Evolutionary conservation across 2,329 filamentous ascomycete species (phyloP).

Genomic region (Zarea fungicola): DNA sequence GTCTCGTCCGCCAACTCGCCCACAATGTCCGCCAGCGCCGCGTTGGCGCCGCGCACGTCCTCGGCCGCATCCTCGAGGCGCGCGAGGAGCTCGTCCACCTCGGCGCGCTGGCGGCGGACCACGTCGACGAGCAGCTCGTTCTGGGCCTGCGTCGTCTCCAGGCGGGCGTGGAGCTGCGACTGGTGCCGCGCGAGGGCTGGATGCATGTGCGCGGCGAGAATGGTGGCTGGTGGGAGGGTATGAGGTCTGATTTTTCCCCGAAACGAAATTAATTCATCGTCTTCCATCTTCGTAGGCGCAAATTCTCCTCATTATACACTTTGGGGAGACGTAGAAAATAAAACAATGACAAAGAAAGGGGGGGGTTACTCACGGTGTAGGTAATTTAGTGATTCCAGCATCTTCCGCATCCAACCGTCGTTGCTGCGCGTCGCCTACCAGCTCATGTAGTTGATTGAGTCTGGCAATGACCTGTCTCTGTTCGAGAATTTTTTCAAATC

Average conservation of each 20-base stretch:
- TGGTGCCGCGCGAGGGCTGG: constrained; percentile 49
- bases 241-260: constrained; percentile 46
- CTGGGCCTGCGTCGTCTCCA: constrained; percentile 52
- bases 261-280: too few species aligned
- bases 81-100: constrained; percentile 47
- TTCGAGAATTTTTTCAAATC: constrained; percentile 52
- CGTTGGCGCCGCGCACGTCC: constrained; percentile 51
- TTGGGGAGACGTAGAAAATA: background rate
- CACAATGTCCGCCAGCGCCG: constrained; percentile 40
- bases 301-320: too few species aligned
- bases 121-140: constrained; percentile 51
- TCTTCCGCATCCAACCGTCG: constrained; percentile 28
- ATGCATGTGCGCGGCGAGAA: constrained; percentile 51
- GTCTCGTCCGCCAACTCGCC: constrained; percentile 47
- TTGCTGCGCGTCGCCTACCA: constrained; percentile 46
- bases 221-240: constrained; percentile 45
- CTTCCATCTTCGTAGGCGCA: too few species aligned
- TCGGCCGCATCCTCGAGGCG: constrained; percentile 46
- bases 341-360: too few species aligned
- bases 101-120: constrained; percentile 47
- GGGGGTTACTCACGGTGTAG: constrained; percentile 39
- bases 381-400: constrained; percentile 23
- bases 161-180: constrained; percentile 49
- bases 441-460: constrained; percentile 54
- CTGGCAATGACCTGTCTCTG: constrained; percentile 48